Percentiles rank a stretch among this genome's conserved stretches.
These are phyloP conservation scores for Chloroidium sp. DNA, from an alignment of 163 green algal species.

Conservation along the genomic window DNA sequence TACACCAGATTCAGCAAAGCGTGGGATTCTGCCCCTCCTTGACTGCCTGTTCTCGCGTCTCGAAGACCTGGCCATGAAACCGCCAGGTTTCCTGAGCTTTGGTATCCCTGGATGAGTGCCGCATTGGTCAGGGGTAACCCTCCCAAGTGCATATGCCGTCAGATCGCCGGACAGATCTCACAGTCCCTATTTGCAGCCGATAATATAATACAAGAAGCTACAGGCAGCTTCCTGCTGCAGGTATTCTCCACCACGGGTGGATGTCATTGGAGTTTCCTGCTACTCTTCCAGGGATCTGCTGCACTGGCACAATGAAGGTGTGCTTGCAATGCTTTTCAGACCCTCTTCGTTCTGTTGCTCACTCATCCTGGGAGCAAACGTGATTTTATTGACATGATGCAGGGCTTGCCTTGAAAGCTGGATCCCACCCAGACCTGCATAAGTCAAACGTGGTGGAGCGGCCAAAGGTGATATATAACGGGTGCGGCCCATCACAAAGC, in stretches of 20 bases:
- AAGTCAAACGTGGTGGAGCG: conserved; percentile 32
- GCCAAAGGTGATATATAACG: conserved; percentile 31
- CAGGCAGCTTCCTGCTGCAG: neutral
- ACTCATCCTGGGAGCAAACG: too few species aligned
- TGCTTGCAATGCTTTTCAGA: neutral
- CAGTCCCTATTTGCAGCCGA: too few species aligned
- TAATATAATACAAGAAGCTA: too few species aligned
- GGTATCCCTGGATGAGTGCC: too few species aligned
- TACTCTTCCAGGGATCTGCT: conserved; percentile 31
- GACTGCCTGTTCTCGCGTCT: neutral
- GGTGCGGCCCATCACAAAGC: neutral
- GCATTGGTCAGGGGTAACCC: too few species aligned
- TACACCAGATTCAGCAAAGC: conserved; percentile 6
- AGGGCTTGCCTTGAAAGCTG: conserved; percentile 18
- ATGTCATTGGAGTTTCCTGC: conserved; percentile 29
- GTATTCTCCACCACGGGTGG: conserved; percentile 22
- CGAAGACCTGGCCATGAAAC: too few species aligned
- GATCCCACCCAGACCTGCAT: conserved; percentile 24
- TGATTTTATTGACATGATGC: neutral
- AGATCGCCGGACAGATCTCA: too few species aligned
- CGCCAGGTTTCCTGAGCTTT: too few species aligned
- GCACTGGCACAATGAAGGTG: conserved; percentile 23
- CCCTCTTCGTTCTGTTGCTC: too few species aligned
- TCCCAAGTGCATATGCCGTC: too few species aligned
- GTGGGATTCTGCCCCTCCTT: neutral